Base-by-base conservation (phyloP, 2,329 filamentous ascomycete genomes). In the Nothophaeocryptopus gaeumannii region DNA sequence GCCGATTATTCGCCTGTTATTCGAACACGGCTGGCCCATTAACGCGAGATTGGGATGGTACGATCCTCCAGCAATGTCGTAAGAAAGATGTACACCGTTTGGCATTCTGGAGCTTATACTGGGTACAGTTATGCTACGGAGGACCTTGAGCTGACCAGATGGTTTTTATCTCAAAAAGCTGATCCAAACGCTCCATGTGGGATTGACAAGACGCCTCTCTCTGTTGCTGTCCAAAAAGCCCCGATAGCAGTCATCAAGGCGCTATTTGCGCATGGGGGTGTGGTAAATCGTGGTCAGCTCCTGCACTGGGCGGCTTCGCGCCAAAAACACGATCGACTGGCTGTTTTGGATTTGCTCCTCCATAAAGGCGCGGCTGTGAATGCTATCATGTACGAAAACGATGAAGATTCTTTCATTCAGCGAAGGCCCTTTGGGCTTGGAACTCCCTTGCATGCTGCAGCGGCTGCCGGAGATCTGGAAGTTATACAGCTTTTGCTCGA, bases 161-260 rank as follows among this genome's bases (percentile, higher is more conserved):
- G 55, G 53, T 50, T 56, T 16, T 41, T 53, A 26, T 38, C 40
- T 20, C 41, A 41, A 26, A 33, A 42, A 10, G 53, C 55, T 31
- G 50, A 58, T 47, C 55, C 53, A 26, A 54, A 56, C 30, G 50
- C 50, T 44, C 34, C 13, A 7, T 58, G 53, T 40, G 39, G 39
- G 31, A 45, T 55, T 26, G 53, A 51, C 35, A 48, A 39, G 37
- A 55, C 53, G 33, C 55, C 53, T 36, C 41, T 58, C 11, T 53
- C 44, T 5, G 37, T 44, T 30, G 55, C 53, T 20, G 33, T 54
- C 15, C 46, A 39, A 11, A 45, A 44, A 15, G 45, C 38, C 30
- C 39, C 43, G 34, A 31, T 53, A 13, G 33, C 31, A 35, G 39
- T 56, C 35, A 47, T 58, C 16, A 15, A 58, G 32, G 29, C 32